Conservation (phyloP, 371 early-diverging fungal species). For the Actinomortierella wolfii region DNA sequence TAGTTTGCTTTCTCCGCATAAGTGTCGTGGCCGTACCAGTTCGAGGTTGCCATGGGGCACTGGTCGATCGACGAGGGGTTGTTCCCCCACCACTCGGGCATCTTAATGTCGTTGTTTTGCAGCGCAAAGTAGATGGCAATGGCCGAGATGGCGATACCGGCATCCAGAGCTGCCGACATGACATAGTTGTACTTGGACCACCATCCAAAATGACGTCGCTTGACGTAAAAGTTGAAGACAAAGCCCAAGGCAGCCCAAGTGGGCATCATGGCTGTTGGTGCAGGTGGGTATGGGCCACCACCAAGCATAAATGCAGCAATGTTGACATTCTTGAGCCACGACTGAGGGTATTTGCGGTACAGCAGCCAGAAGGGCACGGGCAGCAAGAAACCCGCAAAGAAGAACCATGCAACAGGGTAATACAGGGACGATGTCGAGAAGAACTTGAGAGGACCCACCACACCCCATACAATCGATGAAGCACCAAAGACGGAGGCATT, state of each 20-base stretch:
- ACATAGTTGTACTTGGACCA: slow-evolving; percentile 80
- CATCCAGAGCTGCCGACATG: slow-evolving; percentile 78
- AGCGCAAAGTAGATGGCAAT: slow-evolving; percentile 59
- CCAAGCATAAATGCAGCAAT: slow-evolving; percentile 57
- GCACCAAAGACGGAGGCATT: slow-evolving; percentile 47
- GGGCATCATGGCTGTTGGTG: slow-evolving; percentile 47
- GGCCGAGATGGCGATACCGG: slow-evolving; percentile 64
- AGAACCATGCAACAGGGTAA: slow-evolving; percentile 60
- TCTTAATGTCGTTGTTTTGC: slow-evolving; percentile 41
- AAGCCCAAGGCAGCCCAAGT: slow-evolving; percentile 71
- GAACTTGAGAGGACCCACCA: slow-evolving; percentile 74
- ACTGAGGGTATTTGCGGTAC: slow-evolving; percentile 49
- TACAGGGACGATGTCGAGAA: slow-evolving; percentile 69
- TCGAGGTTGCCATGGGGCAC: slow-evolving; percentile 29
- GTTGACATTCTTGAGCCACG: slow-evolving; percentile 47
- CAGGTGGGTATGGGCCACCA: slow-evolving; percentile 50
- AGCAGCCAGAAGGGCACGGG: slow-evolving; percentile 62
- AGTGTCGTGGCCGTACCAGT: slow-evolving; percentile 46
- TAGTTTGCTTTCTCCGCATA: slow-evolving; percentile 34
- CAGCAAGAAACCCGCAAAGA: slow-evolving; percentile 61
- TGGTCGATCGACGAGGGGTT: slow-evolving; percentile 42
- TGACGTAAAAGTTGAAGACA: slow-evolving; percentile 68
- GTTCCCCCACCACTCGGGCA: slow-evolving; percentile 46
- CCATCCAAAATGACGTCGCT: slow-evolving; percentile 68
- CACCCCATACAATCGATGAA: slow-evolving; percentile 67